Conservation (phyloP, 192 early-diverging fungal species). For the Coemansia sp. region DNA sequence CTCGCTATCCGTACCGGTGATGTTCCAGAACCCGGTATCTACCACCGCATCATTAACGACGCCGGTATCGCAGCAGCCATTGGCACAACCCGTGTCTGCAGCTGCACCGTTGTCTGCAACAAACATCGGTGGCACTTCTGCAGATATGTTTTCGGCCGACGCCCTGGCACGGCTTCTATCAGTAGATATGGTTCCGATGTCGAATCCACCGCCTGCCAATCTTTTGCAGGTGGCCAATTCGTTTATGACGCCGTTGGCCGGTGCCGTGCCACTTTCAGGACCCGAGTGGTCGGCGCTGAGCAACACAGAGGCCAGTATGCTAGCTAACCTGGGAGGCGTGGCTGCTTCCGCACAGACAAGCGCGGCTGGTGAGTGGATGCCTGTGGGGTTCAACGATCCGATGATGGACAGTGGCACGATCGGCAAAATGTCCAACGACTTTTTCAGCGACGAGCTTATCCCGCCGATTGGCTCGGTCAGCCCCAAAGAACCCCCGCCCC, state of each 20-base stretch:
- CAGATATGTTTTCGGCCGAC: slow-evolving; percentile 26
- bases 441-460: slow-evolving; percentile 33
- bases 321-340: slow-evolving; percentile 42
- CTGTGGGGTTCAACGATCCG: slow-evolving; percentile 21
- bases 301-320: slow-evolving; percentile 43
- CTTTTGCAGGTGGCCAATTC: slow-evolving; percentile 41
- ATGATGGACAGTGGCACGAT: slow-evolving; percentile 1
- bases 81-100: not conserved
- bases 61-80: not conserved
- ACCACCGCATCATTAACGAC: not conserved
- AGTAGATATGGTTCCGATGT: slow-evolving; percentile 46
- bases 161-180: slow-evolving; percentile 39
- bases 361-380: slow-evolving; percentile 27
- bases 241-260: slow-evolving; percentile 38
- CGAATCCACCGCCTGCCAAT: slow-evolving; percentile 26
- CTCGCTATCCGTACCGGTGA: slow-evolving; percentile 19
- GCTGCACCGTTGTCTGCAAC: not conserved
- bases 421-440: slow-evolving; percentile 13
- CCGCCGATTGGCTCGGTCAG: slow-evolving; percentile 1
- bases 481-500: not conserved
- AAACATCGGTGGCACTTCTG: not conserved
- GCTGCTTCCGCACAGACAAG: slow-evolving; percentile 12
- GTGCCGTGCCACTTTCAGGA: slow-evolving; percentile 9
- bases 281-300: slow-evolving; percentile 22
- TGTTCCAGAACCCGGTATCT: slow-evolving; percentile 8